Evolutionary conservation across 768 basidiomycete species (phyloP), one percentile per base, ranked within the genome.

Genomic region (Trametes meyenii): DNA sequence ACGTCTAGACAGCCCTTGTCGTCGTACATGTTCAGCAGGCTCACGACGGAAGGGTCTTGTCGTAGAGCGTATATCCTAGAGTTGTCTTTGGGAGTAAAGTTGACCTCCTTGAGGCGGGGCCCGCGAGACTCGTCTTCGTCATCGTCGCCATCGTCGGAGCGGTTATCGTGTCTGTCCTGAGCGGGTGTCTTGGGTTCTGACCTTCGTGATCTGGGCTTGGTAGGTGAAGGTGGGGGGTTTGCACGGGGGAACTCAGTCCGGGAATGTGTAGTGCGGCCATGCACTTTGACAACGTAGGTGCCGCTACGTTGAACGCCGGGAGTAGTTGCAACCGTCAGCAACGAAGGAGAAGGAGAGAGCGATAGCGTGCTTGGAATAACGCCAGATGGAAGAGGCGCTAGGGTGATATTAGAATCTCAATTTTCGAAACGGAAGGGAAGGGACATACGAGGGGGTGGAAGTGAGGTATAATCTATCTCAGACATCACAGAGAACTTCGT

Each of bases 21-120:
- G 66, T 92, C 90, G 66, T 92, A 93, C 63, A 90, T 76, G 57
- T 85, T 80, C 38, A 92, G 74, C 23, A 93, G 75, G 66, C 87
- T 92, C 14, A 81, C 87, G 29, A 93, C 88, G 21, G 91, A 92
- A 3, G 90, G 90, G 62, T 93, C 90, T 26, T 86, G 85, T 45
- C 86, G 86, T 48, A 93, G 79, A 21, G 81, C 75, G 13, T 82
- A 73, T 11, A 88, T 75, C 29, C 88, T 83, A 61, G 76, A 80
- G 76, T 72, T 76, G 63, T 83, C 82, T 40, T 77, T 76, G 59
- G 71, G 80, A 36, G 74, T 79, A 72, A 73, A 72, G 33, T 74
- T 81, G 62, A 65, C 33, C 62, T 70, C 63, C 71, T 75, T 74
- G 64, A 61, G 70, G 66, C 55, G 74, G 39, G 64, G 61, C 12